phyloP scores from a whole-genome alignment of 1,139 yeast species.

The Kodamaea derodonti region DNA sequence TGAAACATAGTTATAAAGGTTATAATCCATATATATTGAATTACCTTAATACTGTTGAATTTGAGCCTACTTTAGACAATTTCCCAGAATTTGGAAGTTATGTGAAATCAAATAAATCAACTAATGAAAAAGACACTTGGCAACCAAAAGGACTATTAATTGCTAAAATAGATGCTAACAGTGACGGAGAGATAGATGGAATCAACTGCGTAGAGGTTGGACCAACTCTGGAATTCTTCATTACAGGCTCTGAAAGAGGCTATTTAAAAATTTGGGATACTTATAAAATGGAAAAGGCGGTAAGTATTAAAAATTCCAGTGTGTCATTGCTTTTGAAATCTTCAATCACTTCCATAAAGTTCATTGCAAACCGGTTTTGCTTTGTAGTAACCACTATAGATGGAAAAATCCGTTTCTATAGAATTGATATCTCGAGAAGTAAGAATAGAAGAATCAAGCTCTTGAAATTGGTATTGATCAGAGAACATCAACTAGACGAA shows the following conservation, averaged over 20 bases:
- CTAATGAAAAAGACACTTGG: slow-evolving; percentile 13
- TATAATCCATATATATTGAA: slow-evolving; percentile 58
- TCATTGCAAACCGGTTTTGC: slow-evolving; percentile 60
- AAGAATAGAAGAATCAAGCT: slow-evolving; percentile 34
- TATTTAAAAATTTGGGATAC: slow-evolving; percentile 76
- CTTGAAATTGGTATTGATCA: slow-evolving; percentile 36
- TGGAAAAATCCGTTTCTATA: slow-evolving; percentile 56
- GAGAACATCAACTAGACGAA: slow-evolving; percentile 37
- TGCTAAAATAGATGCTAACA: slow-evolving; percentile 40
- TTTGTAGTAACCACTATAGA: slow-evolving; percentile 66
- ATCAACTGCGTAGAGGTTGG: slow-evolving; percentile 56
- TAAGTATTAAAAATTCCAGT: slow-evolving; percentile 54
- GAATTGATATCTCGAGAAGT: slow-evolving; percentile 47
- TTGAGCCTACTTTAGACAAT: slow-evolving; percentile 56
- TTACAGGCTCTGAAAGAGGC: slow-evolving; percentile 79
- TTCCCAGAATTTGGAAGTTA: slow-evolving; percentile 65
- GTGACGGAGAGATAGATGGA: slow-evolving; percentile 24
- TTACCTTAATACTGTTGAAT: slow-evolving; percentile 49
- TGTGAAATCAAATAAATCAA: slow-evolving; percentile 10
- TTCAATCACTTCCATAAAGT: slow-evolving; percentile 44
- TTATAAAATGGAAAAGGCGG: slow-evolving; percentile 58
- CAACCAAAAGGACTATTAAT: slow-evolving; percentile 50
- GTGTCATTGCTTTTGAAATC: slow-evolving; percentile 46
- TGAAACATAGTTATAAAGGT: slow-evolving; percentile 62
- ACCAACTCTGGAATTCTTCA: slow-evolving; percentile 63